phyloP scores from a whole-genome alignment of 2,329 filamentous ascomycete species.

The Byssothecium circinans region DNA sequence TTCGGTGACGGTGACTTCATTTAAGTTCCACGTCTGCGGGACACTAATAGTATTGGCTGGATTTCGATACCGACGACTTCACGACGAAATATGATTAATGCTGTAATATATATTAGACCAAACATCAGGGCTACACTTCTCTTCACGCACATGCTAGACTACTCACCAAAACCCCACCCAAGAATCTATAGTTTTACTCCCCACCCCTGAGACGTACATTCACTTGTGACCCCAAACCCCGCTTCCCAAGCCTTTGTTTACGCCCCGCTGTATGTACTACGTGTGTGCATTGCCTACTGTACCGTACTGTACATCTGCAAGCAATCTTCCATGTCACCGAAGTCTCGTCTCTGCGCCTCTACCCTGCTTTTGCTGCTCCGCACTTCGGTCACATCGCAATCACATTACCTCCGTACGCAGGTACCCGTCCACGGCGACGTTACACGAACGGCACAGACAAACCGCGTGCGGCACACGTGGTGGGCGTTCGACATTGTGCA shows the following conservation, averaged over 20 bases:
- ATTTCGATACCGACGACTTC: slow-evolving; percentile 1
- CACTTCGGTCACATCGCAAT: not conserved
- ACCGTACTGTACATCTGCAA: no score
- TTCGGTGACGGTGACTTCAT: slow-evolving; percentile 64
- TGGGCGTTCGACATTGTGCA: no score
- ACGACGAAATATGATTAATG: not conserved
- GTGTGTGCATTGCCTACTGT: no score
- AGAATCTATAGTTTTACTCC: no score
- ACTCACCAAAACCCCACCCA: no score
- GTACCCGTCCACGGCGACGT: not conserved
- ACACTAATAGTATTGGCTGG: not conserved
- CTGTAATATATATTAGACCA: not conserved
- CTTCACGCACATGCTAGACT: no score
- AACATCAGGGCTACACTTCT: not conserved
- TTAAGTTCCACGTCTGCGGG: slow-evolving; percentile 8
- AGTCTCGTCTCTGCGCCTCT: not conserved
- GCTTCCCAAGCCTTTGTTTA: no score
- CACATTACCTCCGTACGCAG: not conserved
- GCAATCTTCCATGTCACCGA: no score
- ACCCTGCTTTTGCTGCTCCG: not conserved
- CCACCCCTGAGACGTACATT: no score
- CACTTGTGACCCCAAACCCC: no score
- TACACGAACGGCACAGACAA: not conserved
- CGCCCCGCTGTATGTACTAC: no score
- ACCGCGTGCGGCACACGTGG: not conserved